Conservation (phyloP, 768 basidiomycete genomes). For the Royoungia palumana region DNA sequence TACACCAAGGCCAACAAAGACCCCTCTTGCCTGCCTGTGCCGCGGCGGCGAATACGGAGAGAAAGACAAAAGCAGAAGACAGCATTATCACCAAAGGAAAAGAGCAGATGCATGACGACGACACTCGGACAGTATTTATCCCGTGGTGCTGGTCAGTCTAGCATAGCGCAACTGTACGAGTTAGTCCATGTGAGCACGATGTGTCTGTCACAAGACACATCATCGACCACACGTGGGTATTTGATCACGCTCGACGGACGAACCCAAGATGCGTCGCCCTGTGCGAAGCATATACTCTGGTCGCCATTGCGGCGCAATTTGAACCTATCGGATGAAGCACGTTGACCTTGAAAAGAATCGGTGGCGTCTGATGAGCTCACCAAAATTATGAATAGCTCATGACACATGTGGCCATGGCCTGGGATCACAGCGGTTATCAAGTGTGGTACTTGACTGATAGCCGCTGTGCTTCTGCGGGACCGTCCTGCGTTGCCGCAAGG, state of each 20-base stretch:
- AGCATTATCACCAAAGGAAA: constrained; percentile 17
- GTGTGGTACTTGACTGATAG: not conserved
- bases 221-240: not conserved
- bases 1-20: constrained; percentile 37
- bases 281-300: not conserved
- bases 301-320: not conserved
- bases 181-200: not conserved
- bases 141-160: not conserved
- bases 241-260: not conserved
- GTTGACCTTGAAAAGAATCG: not conserved
- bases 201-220: not conserved
- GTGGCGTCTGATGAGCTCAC: not conserved
- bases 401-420: too few species aligned
- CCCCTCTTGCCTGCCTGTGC: constrained; percentile 37
- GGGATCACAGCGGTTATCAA: too few species aligned
- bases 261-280: not conserved
- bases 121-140: constrained; percentile 11
- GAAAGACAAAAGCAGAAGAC: constrained; percentile 12
- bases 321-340: not conserved
- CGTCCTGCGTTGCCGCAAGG: too few species aligned
- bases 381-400: too few species aligned
- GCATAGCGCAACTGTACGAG: not conserved
- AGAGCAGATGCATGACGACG: not conserved
- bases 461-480: not conserved
- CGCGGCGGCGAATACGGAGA: constrained; percentile 14